Percentiles rank a stretch among this genome's conserved stretches.
Conservation (phyloP, 257 asterid genomes). For the Fraxinus anomala region DNA sequence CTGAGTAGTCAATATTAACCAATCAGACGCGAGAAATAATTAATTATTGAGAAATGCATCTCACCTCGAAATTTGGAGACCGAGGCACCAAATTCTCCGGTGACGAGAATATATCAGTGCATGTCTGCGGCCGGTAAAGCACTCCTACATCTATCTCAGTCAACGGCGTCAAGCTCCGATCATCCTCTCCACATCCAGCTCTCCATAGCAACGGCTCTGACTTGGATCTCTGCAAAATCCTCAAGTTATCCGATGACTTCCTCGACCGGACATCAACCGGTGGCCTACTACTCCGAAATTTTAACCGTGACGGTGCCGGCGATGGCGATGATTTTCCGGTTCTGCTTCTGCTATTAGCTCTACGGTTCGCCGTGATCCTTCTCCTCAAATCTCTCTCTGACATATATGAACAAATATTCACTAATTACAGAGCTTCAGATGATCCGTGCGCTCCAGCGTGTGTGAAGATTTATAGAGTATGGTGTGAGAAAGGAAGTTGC, state of each 20-base stretch:
- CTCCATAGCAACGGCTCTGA: constrained; percentile 53
- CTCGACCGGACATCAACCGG: constrained; percentile 19
- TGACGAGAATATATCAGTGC: constrained; percentile 46
- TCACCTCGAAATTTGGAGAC: constrained; percentile 46
- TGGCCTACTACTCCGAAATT: constrained; percentile 26
- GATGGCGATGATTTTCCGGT: constrained; percentile 28
- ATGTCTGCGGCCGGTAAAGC: constrained; percentile 52
- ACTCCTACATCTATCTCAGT: constrained; percentile 36
- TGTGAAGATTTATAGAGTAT: not conserved
- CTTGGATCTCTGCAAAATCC: constrained; percentile 40
- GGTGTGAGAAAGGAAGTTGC: constrained; percentile 22
- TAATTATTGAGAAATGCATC: not conserved
- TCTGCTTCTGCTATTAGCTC: constrained; percentile 25
- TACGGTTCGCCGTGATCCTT: constrained; percentile 46
- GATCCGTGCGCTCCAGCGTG: not conserved
- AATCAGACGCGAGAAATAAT: not conserved
- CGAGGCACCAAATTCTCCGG: constrained; percentile 33
- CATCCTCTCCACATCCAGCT: constrained; percentile 22
- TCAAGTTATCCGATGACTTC: constrained; percentile 27
- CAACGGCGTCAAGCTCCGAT: constrained; percentile 11
- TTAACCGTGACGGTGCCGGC: constrained; percentile 21
- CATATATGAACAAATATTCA: constrained; percentile 33
- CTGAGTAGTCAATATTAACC: not conserved
- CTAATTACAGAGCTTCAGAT: not conserved
- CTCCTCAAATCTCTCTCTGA: constrained; percentile 39